Conservation (phyloP, 176 grass and related monocot species). For the Secale cereale region DNA sequence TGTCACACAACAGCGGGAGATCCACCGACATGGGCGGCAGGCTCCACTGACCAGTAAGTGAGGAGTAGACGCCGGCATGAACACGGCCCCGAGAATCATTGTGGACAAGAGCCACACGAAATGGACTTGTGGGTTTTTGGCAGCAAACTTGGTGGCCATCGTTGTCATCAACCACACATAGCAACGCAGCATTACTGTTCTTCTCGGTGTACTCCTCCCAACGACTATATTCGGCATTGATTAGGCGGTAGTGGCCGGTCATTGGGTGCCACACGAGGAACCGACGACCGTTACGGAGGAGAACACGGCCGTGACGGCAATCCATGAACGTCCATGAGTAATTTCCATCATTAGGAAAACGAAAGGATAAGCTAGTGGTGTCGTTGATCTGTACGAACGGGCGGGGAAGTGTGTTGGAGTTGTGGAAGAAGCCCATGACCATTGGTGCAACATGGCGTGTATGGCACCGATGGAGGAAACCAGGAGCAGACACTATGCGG, state of each 20-base stretch:
- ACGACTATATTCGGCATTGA: neutral
- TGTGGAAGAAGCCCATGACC: slow-evolving; percentile 5
- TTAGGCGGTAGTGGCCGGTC: neutral
- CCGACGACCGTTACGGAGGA: neutral
- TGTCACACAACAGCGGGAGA: neutral
- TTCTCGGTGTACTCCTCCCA: neutral
- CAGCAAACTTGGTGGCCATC: neutral
- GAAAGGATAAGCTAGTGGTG: neutral
- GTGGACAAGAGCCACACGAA: neutral
- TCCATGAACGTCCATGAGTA: neutral
- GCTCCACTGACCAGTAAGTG: neutral
- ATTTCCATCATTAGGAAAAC: neutral
- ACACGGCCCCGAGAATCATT: neutral
- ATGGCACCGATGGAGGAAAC: neutral
- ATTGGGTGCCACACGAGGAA: slow-evolving; percentile 3
- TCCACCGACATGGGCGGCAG: neutral
- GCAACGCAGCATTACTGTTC: neutral
- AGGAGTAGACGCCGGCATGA: neutral
- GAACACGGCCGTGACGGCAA: neutral
- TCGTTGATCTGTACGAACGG: neutral
- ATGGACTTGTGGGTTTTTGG: neutral
- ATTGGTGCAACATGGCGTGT: neutral
- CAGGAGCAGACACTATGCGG: neutral
- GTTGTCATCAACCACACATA: neutral
- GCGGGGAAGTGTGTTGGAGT: neutral